Percentiles rank a stretch among this genome's conserved stretches.
phyloP scores from a whole-genome alignment of 1,284 basidiomycete species.

The Lentinula novae-zelandiae region DNA sequence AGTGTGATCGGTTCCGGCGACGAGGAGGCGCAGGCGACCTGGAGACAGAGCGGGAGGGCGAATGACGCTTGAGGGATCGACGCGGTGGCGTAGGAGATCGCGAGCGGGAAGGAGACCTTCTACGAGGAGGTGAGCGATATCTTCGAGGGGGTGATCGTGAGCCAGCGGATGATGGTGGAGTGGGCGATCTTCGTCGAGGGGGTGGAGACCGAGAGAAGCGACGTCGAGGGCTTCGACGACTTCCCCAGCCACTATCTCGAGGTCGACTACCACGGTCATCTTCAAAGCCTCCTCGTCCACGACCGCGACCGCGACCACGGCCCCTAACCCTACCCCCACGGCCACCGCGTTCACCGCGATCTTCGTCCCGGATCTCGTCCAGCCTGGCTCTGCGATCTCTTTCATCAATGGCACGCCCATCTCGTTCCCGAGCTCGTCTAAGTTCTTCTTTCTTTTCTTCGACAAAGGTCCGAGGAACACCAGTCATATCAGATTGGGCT shows the following conservation, averaged over 20 bases:
- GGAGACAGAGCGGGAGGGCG: slow-evolving; percentile 35
- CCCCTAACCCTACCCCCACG: slow-evolving; percentile 47
- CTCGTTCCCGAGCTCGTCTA: slow-evolving; percentile 70
- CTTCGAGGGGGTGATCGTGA: slow-evolving; percentile 28
- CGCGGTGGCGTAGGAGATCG: slow-evolving; percentile 7
- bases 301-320: slow-evolving; percentile 39
- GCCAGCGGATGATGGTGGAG: slow-evolving; percentile 28
- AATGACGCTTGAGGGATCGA: slow-evolving; percentile 14
- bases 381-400: slow-evolving; percentile 62
- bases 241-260: slow-evolving; percentile 37
- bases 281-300: slow-evolving; percentile 29
- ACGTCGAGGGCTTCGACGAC: slow-evolving; percentile 28
- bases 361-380: slow-evolving; percentile 63
- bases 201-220: slow-evolving; percentile 28
- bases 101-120: slow-evolving; percentile 23
- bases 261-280: slow-evolving; percentile 35
- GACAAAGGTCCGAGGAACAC: slow-evolving; percentile 91
- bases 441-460: slow-evolving; percentile 97
- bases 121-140: slow-evolving; percentile 37
- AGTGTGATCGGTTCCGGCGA: slow-evolving; percentile 46
- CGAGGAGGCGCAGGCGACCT: slow-evolving; percentile 39
- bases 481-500: slow-evolving; percentile 85
- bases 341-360: slow-evolving; percentile 43
- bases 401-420: slow-evolving; percentile 66
- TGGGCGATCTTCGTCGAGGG: slow-evolving; percentile 40